Conservation (phyloP, 768 basidiomycete species). For the Tylopilus intermedius region DNA sequence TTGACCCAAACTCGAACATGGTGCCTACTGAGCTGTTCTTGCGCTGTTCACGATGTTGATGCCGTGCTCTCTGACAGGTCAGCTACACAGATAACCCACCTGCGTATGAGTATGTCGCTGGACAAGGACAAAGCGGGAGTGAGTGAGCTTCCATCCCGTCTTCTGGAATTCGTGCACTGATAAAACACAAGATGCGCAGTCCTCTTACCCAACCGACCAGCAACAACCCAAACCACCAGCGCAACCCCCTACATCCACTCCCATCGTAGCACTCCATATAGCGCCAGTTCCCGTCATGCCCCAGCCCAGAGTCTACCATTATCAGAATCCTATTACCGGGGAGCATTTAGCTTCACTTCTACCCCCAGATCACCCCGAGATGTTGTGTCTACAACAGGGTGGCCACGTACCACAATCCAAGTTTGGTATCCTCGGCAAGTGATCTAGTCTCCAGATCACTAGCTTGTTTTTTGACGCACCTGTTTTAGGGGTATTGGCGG, state of each 20-base stretch:
- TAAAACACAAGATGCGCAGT: conserved; percentile 7
- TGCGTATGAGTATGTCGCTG: conserved; percentile 41
- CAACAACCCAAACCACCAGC: conserved; percentile 6
- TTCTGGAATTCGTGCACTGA: not conserved
- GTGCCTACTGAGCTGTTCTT: conserved; percentile 5
- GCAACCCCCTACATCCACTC: conserved; percentile 11
- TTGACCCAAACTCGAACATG: conserved; percentile 25
- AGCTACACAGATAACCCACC: conserved; percentile 39
- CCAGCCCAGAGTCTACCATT: conserved; percentile 59
- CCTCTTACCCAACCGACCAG: conserved; percentile 8
- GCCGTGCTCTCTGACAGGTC: conserved; percentile 6
- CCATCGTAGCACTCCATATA: conserved; percentile 20
- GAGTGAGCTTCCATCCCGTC: conserved; percentile 8
- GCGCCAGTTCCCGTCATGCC: conserved; percentile 32
- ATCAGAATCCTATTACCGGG: conserved; percentile 57
- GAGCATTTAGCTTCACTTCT: conserved; percentile 57
- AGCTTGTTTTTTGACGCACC: not conserved
- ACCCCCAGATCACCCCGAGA: conserved; percentile 76
- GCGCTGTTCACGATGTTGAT: not conserved
- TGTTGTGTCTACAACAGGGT: conserved; percentile 79
- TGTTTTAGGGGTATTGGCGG: conserved; percentile 64
- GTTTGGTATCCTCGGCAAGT: conserved; percentile 68
- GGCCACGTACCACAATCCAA: conserved; percentile 57
- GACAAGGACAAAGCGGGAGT: conserved; percentile 26
- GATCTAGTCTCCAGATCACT: not conserved